These are phyloP conservation scores for Spathaspora arborariae DNA, from an alignment of 805 yeast genomes.

Conservation along the genomic window DNA sequence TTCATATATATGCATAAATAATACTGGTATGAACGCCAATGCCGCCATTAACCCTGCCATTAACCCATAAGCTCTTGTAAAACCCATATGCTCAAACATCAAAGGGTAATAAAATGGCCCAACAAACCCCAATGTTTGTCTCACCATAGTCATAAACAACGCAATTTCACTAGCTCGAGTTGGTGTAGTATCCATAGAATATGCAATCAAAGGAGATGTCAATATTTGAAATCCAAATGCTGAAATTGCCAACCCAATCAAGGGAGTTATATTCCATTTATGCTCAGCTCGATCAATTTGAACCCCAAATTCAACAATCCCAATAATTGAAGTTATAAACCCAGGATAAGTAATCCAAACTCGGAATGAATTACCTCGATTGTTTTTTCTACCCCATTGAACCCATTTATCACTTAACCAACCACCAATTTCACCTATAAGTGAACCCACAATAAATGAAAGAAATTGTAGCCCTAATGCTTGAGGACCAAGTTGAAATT, in stretches of 20 bases:
- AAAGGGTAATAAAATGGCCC: slow-evolving; percentile 27
- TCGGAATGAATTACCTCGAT: slow-evolving; percentile 12
- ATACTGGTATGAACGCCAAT: slow-evolving; percentile 7
- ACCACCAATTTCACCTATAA: slow-evolving; percentile 23
- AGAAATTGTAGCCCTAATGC: slow-evolving; percentile 21
- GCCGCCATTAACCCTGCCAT: slow-evolving; percentile 10
- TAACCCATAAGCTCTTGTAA: slow-evolving; percentile 10
- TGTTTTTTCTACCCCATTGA: slow-evolving; percentile 6
- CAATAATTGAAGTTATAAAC: slow-evolving; percentile 15
- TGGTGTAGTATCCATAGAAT: slow-evolving; percentile 16
- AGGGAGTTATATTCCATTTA: slow-evolving; percentile 13
- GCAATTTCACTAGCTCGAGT: slow-evolving; percentile 17
- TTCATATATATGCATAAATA: slow-evolving; percentile 3
- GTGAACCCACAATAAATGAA: slow-evolving; percentile 18
- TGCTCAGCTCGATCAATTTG: slow-evolving; percentile 10
- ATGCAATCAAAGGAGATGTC: slow-evolving; percentile 20
- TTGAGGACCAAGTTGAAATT: slow-evolving; percentile 18
- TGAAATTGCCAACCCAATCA: slow-evolving; percentile 19
- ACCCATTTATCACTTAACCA: slow-evolving; percentile 15
- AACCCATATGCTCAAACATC: slow-evolving; percentile 18
- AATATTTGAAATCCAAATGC: slow-evolving; percentile 20
- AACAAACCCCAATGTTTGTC: slow-evolving; percentile 20
- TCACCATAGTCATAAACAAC: slow-evolving; percentile 15
- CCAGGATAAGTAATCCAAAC: slow-evolving; percentile 21
- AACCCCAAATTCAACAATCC: slow-evolving; percentile 19